These are phyloP conservation scores for Fagopyrum homotropicum DNA, from an alignment of 148 eudicot species.

Conservation along the genomic window DNA sequence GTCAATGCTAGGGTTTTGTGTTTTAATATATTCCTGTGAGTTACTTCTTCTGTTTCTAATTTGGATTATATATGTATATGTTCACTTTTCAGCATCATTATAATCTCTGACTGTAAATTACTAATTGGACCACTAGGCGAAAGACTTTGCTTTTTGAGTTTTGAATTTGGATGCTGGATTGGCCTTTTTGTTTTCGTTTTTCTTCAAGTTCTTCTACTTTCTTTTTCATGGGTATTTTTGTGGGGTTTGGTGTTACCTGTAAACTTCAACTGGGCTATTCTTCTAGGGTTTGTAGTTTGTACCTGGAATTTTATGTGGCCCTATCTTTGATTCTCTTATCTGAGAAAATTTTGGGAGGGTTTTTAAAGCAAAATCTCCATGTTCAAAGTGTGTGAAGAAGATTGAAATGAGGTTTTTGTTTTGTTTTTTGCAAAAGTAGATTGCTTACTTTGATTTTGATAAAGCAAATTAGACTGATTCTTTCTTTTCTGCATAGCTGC, in stretches of 20 bases:
- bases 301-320: constrained; percentile 12
- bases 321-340: not conserved
- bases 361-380: constrained; percentile 2
- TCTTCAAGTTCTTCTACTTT: not conserved
- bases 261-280: not conserved
- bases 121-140: constrained; percentile 4
- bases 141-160: constrained; percentile 8
- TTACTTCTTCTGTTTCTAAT: not conserved
- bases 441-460: constrained; percentile 21
- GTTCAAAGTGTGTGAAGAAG: not conserved
- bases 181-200: not conserved
- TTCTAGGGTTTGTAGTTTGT: constrained; percentile 8
- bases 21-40: not conserved
- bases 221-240: not conserved
- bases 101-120: constrained; percentile 7
- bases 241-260: constrained; percentile 8
- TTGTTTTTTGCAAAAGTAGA: constrained; percentile 18
- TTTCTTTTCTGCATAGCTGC: constrained; percentile 18
- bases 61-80: not conserved
- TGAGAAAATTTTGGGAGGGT: constrained; percentile 3
- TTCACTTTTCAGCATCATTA: not conserved
- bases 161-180: constrained; percentile 9
- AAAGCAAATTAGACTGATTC: constrained; percentile 27
- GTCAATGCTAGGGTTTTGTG: not conserved
- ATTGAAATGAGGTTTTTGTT: not conserved